Evolutionary conservation across 345 rosid species (phyloP).

Genomic region (Cardamine resedifolia): DNA sequence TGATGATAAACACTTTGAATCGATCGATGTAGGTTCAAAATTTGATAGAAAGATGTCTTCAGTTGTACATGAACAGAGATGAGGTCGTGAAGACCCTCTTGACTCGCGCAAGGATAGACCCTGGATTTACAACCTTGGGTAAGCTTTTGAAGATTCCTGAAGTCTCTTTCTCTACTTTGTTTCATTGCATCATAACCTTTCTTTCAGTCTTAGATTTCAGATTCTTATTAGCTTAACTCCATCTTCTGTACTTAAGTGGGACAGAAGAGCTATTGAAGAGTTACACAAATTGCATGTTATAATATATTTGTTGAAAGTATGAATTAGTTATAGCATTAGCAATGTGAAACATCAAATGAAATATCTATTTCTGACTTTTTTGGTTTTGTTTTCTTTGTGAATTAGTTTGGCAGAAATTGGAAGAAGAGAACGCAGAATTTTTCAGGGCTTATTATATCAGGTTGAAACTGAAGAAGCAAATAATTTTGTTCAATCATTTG

Average conservation of each 20-base stretch:
- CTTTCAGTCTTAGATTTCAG: conserved; percentile 1
- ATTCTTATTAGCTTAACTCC: conserved; percentile 1
- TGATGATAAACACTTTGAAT: conserved; percentile 18
- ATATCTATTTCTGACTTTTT: not conserved
- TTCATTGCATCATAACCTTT: not conserved
- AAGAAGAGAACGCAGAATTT: conserved; percentile 95
- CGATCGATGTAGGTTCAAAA: conserved; percentile 49
- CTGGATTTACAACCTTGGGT: conserved; percentile 51
- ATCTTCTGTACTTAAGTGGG: not conserved
- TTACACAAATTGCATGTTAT: conserved; percentile 2
- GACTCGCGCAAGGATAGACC: conserved; percentile 43
- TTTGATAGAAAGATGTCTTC: conserved; percentile 60
- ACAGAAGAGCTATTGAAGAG: conserved; percentile 4
- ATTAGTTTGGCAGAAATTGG: conserved; percentile 99
- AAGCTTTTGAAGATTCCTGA: conserved; percentile 15
- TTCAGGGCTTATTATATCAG: conserved; percentile 95
- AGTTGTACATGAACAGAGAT: conserved; percentile 54
- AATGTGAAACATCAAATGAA: not conserved
- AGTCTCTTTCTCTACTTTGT: conserved; percentile 3
- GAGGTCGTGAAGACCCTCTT: conserved; percentile 49
- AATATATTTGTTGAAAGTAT: conserved; percentile 3
- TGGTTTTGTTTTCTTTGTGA: not conserved
- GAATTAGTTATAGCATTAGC: conserved; percentile 5
- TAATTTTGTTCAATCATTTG: conserved; percentile 82
- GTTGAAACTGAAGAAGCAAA: conserved; percentile 90